phyloP scores from a whole-genome alignment of 306 rosid genomes.

The Amphicarpaea edgeworthii region DNA sequence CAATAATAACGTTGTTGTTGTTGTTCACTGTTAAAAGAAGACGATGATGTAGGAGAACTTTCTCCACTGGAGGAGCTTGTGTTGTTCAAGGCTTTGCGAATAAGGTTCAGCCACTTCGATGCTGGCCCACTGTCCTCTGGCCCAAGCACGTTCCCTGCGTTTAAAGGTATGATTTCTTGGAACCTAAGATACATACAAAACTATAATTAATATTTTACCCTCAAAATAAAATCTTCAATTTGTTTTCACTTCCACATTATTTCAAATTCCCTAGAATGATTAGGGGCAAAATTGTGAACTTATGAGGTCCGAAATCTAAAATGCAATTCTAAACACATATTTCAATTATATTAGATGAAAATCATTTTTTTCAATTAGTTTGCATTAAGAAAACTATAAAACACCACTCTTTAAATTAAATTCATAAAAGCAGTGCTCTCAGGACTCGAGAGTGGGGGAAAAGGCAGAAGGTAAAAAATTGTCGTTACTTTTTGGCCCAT shows the following conservation, averaged over 20 bases:
- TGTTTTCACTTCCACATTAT: background rate
- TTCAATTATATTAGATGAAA: too few species aligned
- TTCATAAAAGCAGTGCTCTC: background rate
- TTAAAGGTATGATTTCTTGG: conserved; percentile 95
- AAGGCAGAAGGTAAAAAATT: background rate
- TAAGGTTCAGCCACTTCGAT: conserved; percentile 72
- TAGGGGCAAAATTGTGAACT: background rate
- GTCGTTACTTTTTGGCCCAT: background rate
- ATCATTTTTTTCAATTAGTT: too few species aligned
- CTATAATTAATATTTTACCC: too few species aligned
- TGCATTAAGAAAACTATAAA: background rate
- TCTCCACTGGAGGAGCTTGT: background rate
- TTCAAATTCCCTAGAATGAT: background rate
- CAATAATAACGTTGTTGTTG: conserved; percentile 52
- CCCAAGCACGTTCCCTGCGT: conserved; percentile 91
- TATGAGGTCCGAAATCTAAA: background rate
- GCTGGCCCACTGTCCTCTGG: conserved; percentile 85
- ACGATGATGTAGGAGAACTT: background rate
- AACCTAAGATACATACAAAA: too few species aligned
- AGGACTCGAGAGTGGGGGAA: background rate
- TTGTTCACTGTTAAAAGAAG: background rate
- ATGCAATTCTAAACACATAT: too few species aligned
- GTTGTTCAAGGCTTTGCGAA: conserved; percentile 61
- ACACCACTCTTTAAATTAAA: background rate
- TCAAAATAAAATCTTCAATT: too few species aligned